These are phyloP conservation scores for Alnus glutinosa DNA, from an alignment of 306 rosid genomes.

Conservation along the genomic window DNA sequence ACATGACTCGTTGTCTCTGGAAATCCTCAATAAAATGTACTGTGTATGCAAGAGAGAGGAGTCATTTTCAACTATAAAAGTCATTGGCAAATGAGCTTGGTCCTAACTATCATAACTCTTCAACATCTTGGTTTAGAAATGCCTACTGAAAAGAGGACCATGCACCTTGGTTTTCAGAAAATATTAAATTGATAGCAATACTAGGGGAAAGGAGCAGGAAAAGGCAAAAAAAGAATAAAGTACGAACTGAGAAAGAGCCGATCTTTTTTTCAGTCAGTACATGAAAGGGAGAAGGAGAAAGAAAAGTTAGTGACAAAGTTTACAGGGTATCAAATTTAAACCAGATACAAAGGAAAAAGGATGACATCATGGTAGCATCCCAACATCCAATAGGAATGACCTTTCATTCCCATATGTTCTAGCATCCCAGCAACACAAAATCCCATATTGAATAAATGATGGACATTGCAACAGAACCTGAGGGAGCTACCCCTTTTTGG, in stretches of 20 bases:
- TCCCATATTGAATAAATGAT: conserved; percentile 35
- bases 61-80: too few relatives aligned
- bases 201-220: neutral
- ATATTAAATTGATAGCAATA: neutral
- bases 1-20: neutral
- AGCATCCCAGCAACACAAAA: conserved; percentile 49
- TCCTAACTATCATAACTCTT: neutral
- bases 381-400: conserved; percentile 43
- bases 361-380: conserved; percentile 37
- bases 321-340: conserved; percentile 44
- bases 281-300: conserved; percentile 41
- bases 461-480: conserved; percentile 42
- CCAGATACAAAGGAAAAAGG: conserved; percentile 41
- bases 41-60: neutral
- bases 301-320: conserved; percentile 42
- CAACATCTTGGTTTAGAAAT: neutral
- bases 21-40: neutral
- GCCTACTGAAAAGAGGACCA: neutral
- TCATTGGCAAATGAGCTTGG: too few relatives aligned
- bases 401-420: conserved; percentile 52
- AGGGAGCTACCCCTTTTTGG: conserved; percentile 51
- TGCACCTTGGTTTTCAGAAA: neutral
- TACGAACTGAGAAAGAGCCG: conserved; percentile 21
- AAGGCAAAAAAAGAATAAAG: neutral
- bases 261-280: conserved; percentile 36